Base-by-base conservation (phyloP, 75 land plant genomes). In the Picea glauca region DNA sequence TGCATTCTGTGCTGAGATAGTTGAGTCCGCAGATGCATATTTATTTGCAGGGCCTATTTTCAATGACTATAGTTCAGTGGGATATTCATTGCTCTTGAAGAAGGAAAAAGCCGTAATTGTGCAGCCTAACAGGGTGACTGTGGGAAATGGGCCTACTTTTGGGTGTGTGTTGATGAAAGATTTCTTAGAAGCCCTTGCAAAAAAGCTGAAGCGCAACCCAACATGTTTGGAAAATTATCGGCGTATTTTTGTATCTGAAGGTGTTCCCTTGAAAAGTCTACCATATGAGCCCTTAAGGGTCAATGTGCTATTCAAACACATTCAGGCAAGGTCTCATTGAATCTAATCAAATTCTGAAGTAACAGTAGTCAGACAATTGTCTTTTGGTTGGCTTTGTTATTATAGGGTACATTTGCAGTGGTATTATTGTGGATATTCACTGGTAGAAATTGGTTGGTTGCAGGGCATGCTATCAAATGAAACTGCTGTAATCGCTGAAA, bases 11-110 rank as follows among this genome's bases (percentile, higher is more conserved):
- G 54, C 74, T 30, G 89, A 87, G 58, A 87, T 87, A 18, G 84
- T 87, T 38, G 89, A 87, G 81, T 87, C 89, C 31, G 84, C 88
- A 58, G 89, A 87, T 82, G 88, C 88, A 33, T 87, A 87, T 72
- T 58, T 87, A 32, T 88, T 88, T 79, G 90, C 80, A 11, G 90
- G 90, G 46, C 85, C 90, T 21, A 73, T 86, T 17, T 88, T 88
- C 66, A 88, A 88, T 75, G 88, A 86, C 68, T 88, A 88, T 61
- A 86, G 88, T 83, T 86, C 88, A 4, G 90, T 88, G 62, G 90
- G 90, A 23, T 88, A 88, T 78, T 88, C 90, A 33, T 75, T 88
- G 62, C 77, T 88, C 26, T 38, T 86, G 58, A 88, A 83, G 66
- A 86, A 81, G 77, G 89, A 81, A 64, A 87, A 88, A 64, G 75